Base-by-base conservation (phyloP, 805 yeast genomes). In the Candida broadrunensis region DNA sequence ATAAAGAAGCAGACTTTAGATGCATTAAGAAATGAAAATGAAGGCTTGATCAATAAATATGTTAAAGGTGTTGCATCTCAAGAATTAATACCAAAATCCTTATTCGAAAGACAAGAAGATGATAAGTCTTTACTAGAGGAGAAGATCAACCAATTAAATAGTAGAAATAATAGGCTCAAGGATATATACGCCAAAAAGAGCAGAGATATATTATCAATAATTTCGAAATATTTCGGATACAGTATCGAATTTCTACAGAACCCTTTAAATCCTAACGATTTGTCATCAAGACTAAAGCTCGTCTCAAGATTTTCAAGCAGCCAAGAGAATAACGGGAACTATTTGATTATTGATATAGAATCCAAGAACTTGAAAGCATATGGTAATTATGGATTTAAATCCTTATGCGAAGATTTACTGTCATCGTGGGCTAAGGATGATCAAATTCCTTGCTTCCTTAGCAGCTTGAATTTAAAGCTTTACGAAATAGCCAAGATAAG, bases 371-470 rank as follows among this genome's bases (percentile, higher is more conserved):
- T 82, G 47, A 81, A 79, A 50, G 78, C 83, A 3, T 63, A 68
- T 41, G 75, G 72, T 9, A 55, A 55, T 33, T 61, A 61, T 39
- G 73, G 62, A 30, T 67, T 69, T 50, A 68, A 64, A 43, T 43
- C 42, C 8, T 26, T 63, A 23, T 67, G 70, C 44, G 76, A 77
- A 44, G 73, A 77, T 35, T 67, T 87, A 43, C 72, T 85, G 13
- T 61, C 73, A 8, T 75, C 76, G 43, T 87, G 93, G 89, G 77
- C 85, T 2, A 67, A 70, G 32, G 84, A 84, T 32, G 75, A 74
- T 21, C 88, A 85, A 49, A 77, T 87, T 13, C 85, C 93, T 0
- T 84, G 95, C 47, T 83, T 88, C 48, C 63, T 88, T 40, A 81
- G 90, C 43, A 88, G 90, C 1, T 62, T 88, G 45, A 85, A 80